Base-by-base conservation (phyloP, 768 basidiomycete genomes). In the Hericium rajendrae region DNA sequence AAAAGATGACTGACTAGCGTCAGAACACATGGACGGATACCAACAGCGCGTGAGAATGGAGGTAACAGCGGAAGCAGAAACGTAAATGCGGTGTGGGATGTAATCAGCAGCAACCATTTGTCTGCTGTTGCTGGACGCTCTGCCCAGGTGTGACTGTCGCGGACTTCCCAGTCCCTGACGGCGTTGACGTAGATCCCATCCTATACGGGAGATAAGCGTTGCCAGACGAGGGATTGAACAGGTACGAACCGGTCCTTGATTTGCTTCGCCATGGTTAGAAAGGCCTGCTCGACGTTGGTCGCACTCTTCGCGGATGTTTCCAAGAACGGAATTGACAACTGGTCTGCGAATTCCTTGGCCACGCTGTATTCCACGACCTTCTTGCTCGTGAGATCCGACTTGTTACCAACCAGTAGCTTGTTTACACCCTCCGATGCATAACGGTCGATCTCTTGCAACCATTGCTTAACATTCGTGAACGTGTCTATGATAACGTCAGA, bases 271-370 rank as follows among this genome's bases (percentile, higher is more conserved):
- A 99, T 91, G 32, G 94, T 94, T 78, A 97, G 85, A 83, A 99
- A 99, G 5, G 97, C 94, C 73, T 99, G 93, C 72, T 99, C 97
- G 59, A 99, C 97, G 65, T 97, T 97, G 60, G 94, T 94, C 54
- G 94, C 92, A 66, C 90, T 93, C 88, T 98, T 98, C 38, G 97
- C 97, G n/a, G 90, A 93, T 12, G 97, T 99, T 78, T 99, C 97
- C 69, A 99, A 76, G 86, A 97, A 98, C 50, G 92, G 87, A 65
- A 99, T 87, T 60, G 78, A 80, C 63, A 98, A 78, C 70, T 97
- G 94, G 69, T 97, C 93, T 26, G 97, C 92, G 67, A 98, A 90
- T 79, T 95, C 92, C 84, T 92, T 91, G 40, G 91, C 91, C 48
- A 85, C 86, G 55, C 83, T 84, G 69, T 92, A 91, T 70, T 92